Evolutionary conservation across 1,139 yeast genomes (phyloP), one percentile per base, ranked within the genome.

Genomic region (Spathaspora sp.): DNA sequence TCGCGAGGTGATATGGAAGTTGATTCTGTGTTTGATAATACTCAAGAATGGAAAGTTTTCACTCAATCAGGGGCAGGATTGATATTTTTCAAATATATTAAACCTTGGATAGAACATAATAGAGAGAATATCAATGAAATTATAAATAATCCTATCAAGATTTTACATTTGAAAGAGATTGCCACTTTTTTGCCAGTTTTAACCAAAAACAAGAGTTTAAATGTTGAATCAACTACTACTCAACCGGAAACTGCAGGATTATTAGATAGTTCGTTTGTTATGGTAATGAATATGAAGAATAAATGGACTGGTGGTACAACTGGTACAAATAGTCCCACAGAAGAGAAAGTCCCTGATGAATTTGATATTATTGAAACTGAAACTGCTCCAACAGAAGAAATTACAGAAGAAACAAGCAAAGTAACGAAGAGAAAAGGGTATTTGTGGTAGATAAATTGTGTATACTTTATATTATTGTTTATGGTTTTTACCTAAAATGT

Each of bases 281-380:
- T 53, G 56, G 56, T 53, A n/a, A 52, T 47, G 55, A 53, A 51
- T 31, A 50, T 50, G 46, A 51, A 52, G 47, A 53, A 51, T 34
- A 43, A 45, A 44, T 49, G 43, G 41, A 43, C 51, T 16, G 53
- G 51, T 9, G 39, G 20, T 36, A 26, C 38, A n/a, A n/a, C n/a
- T 23, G 33, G 20, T 13, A 41, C 38, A 17, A 11, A 9, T 31
- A 9, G 7, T 13, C 24, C 33, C 24, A 4, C 33, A 31, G 43
- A 27, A 9, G 48, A 41, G n/a, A 40, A 16, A 15, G 42, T 34
- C 5, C 27, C 24, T 27, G 74, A 67, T 9, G 75, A 70, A 25
- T 76, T 66, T 57, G 82, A 76, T 53, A 57, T 76, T 39, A 74
- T 77, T 43, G 77, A 73, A 43, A 64, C 60, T 44, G n/a, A n/a